Percentiles rank a stretch among this genome's conserved stretches.
Evolutionary conservation across 2,329 filamentous ascomycete species (phyloP).

Genomic region (Calonectria leucothoes): DNA sequence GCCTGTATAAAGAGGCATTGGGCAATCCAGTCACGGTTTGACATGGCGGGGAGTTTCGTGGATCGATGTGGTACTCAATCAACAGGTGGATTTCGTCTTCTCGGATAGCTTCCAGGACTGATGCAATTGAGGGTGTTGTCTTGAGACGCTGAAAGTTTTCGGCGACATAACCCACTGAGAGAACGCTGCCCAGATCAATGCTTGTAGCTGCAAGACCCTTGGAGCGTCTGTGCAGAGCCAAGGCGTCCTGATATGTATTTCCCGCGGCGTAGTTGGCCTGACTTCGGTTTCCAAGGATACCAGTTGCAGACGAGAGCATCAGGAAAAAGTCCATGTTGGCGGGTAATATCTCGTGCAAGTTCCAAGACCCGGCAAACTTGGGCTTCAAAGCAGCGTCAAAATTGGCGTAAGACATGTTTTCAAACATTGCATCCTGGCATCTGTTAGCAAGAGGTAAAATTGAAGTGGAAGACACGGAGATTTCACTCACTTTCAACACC

Average conservation of each 20-base stretch:
- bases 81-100: neutral
- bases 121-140: neutral
- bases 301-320: neutral
- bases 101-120: neutral
- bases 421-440: slow-evolving; percentile 1
- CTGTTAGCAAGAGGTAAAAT: neutral
- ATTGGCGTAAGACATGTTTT: slow-evolving; percentile 3
- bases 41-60: neutral
- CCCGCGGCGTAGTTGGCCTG: slow-evolving; percentile 6
- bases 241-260: neutral
- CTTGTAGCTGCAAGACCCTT: neutral
- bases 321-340: slow-evolving; percentile 5
- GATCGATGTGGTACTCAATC: slow-evolving; percentile 1
- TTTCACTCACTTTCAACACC: slow-evolving; percentile 7
- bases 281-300: slow-evolving; percentile 1
- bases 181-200: neutral
- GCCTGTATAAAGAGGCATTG: neutral
- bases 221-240: neutral
- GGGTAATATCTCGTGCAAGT: neutral
- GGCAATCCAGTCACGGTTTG: slow-evolving; percentile 11
- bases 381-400: neutral
- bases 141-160: neutral
- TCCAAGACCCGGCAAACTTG: slow-evolving; percentile 12
- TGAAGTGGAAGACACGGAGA: neutral
- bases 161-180: neutral